Conservation (phyloP, 1,284 basidiomycete species). For the Tausonia pullulans region DNA sequence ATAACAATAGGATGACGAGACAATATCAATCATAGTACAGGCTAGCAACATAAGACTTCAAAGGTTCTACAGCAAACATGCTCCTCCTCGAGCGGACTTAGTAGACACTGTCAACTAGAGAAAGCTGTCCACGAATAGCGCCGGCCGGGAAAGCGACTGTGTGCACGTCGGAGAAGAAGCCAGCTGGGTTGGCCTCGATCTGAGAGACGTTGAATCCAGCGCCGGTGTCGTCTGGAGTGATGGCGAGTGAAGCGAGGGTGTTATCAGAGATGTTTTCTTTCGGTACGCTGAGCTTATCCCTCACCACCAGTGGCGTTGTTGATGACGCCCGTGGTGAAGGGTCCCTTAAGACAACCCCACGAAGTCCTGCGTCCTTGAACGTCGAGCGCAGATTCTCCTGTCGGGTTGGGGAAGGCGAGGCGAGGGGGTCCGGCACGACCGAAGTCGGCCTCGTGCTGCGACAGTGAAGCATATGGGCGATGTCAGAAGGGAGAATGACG, state of each 20-base stretch:
- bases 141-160: slow-evolving; percentile 28
- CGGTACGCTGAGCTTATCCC: too few relatives aligned
- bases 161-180: slow-evolving; percentile 33
- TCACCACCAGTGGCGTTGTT: slow-evolving; percentile 18
- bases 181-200: slow-evolving; percentile 29
- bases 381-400: slow-evolving; percentile 19
- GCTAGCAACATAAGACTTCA: too few relatives aligned
- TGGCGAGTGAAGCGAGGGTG: too few relatives aligned
- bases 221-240: slow-evolving; percentile 26
- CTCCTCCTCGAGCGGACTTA: not conserved
- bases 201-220: slow-evolving; percentile 25
- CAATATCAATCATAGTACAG: too few relatives aligned
- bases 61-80: too few relatives aligned
- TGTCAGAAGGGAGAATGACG: not conserved
- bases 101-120: slow-evolving; percentile 15
- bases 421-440: slow-evolving; percentile 32
- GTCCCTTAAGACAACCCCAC: slow-evolving; percentile 30
- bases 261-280: too few relatives aligned
- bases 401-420: slow-evolving; percentile 32
- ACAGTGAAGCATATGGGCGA: not conserved
- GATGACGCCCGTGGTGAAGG: slow-evolving; percentile 32
- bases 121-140: slow-evolving; percentile 33
- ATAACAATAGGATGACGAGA: too few relatives aligned
- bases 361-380: slow-evolving; percentile 25
- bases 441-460: slow-evolving; percentile 24